Evolutionary conservation across 75 land plant genomes (phyloP).

Genomic region (Azolla pinnata): DNA sequence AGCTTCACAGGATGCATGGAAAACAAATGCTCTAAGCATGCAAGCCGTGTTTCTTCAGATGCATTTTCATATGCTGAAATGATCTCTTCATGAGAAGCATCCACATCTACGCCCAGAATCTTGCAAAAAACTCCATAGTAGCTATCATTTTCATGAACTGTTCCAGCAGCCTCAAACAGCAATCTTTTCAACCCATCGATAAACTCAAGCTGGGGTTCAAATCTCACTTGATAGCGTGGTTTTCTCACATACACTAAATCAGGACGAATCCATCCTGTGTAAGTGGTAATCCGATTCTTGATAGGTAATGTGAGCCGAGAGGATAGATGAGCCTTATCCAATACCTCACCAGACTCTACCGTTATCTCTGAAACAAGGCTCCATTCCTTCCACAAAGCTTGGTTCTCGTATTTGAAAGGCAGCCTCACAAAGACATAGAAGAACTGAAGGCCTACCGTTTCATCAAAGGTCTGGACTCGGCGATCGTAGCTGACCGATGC

Average conservation of each 20-base stretch:
- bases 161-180: conserved; percentile 53
- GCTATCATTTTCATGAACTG: conserved; percentile 26
- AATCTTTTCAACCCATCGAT: conserved; percentile 34
- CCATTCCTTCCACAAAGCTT: conserved; percentile 84
- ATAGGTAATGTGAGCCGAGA: conserved; percentile 37
- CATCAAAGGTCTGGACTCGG: conserved; percentile 35
- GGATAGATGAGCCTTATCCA: conserved; percentile 65
- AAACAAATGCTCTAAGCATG: conserved; percentile 62
- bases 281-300: conserved; percentile 44
- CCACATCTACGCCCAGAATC: conserved; percentile 51
- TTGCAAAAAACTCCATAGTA: conserved; percentile 66
- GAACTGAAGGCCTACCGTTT: conserved; percentile 34
- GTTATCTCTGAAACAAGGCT: conserved; percentile 70
- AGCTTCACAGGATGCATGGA: conserved; percentile 52
- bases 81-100: conserved; percentile 55
- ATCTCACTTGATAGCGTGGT: conserved; percentile 67
- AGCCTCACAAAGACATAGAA: conserved; percentile 79
- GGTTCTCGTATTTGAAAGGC: conserved; percentile 32
- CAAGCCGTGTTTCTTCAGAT: conserved; percentile 52
- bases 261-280: conserved; percentile 87
- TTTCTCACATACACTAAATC: conserved; percentile 75
- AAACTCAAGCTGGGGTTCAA: conserved; percentile 82
- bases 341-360: conserved; percentile 45
- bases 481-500: conserved; percentile 35
- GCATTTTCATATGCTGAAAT: conserved; percentile 53